Evolutionary conservation across 768 basidiomycete genomes (phyloP).

Genomic region (Mycena indigotica): DNA sequence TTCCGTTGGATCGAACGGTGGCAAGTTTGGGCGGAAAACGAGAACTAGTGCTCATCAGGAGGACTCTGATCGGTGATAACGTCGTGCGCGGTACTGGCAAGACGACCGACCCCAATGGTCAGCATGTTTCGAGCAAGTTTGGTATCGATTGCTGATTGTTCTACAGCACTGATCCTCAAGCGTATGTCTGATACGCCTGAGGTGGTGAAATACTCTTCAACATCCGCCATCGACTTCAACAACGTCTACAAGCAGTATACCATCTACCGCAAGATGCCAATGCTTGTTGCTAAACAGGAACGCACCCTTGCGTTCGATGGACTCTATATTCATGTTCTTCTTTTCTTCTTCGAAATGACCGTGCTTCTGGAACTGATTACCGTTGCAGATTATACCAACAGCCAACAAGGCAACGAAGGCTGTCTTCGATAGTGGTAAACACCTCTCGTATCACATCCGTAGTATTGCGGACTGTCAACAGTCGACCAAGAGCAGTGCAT

Average conservation of each 20-base stretch:
- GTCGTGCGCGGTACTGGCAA: conserved; percentile 63
- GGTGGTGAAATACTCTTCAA: conserved; percentile 45
- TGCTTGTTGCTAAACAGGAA: conserved; percentile 89
- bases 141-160: conserved; percentile 2
- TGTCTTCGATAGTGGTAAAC: conserved; percentile 88
- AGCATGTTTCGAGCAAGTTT: conserved; percentile 16
- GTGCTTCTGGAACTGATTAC: neutral
- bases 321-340: conserved; percentile 82
- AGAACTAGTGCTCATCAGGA: conserved; percentile 78
- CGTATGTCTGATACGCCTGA: conserved; percentile 76
- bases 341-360: neutral
- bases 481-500: conserved; percentile 73
- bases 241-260: conserved; percentile 93
- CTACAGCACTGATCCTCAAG: conserved; percentile 89
- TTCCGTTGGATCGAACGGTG: conserved; percentile 95
- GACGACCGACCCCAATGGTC: conserved; percentile 93
- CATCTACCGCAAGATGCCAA: conserved; percentile 92
- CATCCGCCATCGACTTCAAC: conserved; percentile 70
- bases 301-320: conserved; percentile 93
- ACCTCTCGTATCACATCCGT: conserved; percentile 90
- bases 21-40: conserved; percentile 88
- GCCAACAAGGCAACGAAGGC: conserved; percentile 71
- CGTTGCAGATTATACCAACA: conserved; percentile 82
- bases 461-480: conserved; percentile 84
- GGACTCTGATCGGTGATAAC: conserved; percentile 74